Percentiles rank a stretch among this genome's conserved stretches.
Evolutionary conservation across 2,329 filamentous ascomycete species (phyloP).

Genomic region (Penicillium rolfsii): DNA sequence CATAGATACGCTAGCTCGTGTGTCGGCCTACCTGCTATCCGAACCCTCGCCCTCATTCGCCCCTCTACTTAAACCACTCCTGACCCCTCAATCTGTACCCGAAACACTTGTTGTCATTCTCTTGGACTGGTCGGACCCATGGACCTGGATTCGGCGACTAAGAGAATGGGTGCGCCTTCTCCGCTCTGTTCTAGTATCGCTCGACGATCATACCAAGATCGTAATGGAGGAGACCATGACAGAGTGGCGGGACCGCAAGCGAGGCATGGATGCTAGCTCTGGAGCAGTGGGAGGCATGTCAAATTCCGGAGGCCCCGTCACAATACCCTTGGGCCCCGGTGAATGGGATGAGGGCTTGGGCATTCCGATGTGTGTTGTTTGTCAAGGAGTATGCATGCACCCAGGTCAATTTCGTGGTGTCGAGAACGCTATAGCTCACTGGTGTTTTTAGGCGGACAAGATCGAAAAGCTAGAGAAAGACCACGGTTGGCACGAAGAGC

Average conservation of each 20-base stretch:
- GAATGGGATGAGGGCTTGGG: conserved; percentile 93
- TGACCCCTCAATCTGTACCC: conserved; percentile 80
- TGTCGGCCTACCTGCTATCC: conserved; percentile 87
- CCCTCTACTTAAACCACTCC: conserved; percentile 78
- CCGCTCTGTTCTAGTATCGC: conserved; percentile 71
- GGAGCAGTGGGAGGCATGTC: conserved; percentile 57
- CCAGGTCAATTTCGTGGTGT: neutral
- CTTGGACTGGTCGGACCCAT: conserved; percentile 94
- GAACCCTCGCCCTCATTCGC: conserved; percentile 81
- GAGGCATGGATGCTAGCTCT: conserved; percentile 64
- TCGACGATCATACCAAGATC: conserved; percentile 75
- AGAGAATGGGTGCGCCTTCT: conserved; percentile 87
- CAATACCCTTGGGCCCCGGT: conserved; percentile 78
- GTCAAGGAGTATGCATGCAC: conserved; percentile 73
- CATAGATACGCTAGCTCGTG: conserved; percentile 81
- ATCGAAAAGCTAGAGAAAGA: conserved; percentile 90
- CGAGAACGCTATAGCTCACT: conserved; percentile 27
- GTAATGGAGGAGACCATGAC: conserved; percentile 86
- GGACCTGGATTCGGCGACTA: conserved; percentile 87
- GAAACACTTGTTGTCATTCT: conserved; percentile 87
- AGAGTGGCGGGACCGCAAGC: conserved; percentile 75
- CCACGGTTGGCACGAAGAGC: conserved; percentile 90
- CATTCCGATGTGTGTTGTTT: conserved; percentile 88
- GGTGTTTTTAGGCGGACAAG: conserved; percentile 68
- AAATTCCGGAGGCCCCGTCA: conserved; percentile 66